Evolutionary conservation across 345 rosid genomes (phyloP).

Genomic region (Hypericum androsaemum): DNA sequence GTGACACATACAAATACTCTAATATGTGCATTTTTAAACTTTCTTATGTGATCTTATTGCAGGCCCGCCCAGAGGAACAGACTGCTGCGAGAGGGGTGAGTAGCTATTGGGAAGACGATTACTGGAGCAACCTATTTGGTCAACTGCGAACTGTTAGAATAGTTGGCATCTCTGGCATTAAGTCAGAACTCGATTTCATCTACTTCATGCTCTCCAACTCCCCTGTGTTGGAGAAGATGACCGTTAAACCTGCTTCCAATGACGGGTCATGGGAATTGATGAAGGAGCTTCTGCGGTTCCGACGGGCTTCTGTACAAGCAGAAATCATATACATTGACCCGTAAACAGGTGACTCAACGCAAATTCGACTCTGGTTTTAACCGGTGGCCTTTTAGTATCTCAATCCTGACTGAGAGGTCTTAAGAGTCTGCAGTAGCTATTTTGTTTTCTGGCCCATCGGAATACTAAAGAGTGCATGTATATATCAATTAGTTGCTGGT

Average conservation of each 20-base stretch:
- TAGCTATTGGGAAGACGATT: too few species aligned
- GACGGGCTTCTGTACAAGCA: background rate
- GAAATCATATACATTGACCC: background rate
- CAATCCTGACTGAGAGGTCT: too few species aligned
- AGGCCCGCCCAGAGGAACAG: conserved; percentile 12
- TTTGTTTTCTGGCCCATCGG: too few species aligned
- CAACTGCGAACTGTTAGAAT: conserved; percentile 18
- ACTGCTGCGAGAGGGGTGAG: background rate
- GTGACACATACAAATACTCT: too few species aligned
- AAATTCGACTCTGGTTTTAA: too few species aligned
- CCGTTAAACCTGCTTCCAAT: background rate
- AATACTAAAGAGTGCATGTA: too few species aligned
- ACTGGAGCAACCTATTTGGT: conserved; percentile 8
- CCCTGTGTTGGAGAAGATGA: conserved; percentile 19
- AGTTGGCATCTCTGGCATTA: conserved; percentile 15
- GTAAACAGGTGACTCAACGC: background rate
- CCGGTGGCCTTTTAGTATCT: too few species aligned
- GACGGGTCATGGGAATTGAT: background rate
- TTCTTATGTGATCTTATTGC: background rate
- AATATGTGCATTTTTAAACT: background rate
- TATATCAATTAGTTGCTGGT: too few species aligned
- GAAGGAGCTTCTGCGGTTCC: background rate
- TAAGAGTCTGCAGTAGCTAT: too few species aligned
- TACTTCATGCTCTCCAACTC: conserved; percentile 20
- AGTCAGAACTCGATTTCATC: conserved; percentile 18